These are phyloP conservation scores for Allomyces macrogynus DNA, from an alignment of 192 early-diverging fungal genomes.

Conservation along the genomic window DNA sequence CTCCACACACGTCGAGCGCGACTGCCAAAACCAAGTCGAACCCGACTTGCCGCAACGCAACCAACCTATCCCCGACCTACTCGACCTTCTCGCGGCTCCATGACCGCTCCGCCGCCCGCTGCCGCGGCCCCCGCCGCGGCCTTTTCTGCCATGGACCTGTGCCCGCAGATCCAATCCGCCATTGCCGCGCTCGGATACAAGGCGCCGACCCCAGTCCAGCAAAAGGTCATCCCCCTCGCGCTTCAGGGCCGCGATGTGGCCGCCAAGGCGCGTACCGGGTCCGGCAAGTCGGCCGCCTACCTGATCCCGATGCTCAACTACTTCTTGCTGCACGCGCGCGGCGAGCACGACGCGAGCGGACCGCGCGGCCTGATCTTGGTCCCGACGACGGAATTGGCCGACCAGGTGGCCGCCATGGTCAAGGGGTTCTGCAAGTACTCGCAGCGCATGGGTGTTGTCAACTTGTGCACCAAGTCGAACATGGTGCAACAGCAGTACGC, in stretches of 20 bases:
- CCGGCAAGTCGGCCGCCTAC: slow-evolving; percentile 94
- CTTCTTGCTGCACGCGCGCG: background rate
- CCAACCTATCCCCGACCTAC: too few relatives aligned
- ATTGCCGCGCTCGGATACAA: background rate
- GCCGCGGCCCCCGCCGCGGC: background rate
- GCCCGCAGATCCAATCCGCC: background rate
- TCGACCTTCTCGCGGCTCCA: too few relatives aligned
- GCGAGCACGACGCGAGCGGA: slow-evolving; percentile 9
- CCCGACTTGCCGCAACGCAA: too few relatives aligned
- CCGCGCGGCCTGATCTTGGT: slow-evolving; percentile 61
- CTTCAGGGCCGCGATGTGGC: slow-evolving; percentile 83
- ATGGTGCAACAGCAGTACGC: slow-evolving; percentile 32
- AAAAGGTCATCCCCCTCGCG: slow-evolving; percentile 70
- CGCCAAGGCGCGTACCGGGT: slow-evolving; percentile 79
- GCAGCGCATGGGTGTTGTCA: slow-evolving; percentile 36
- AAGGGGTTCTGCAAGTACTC: slow-evolving; percentile 52
- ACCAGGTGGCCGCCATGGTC: slow-evolving; percentile 64
- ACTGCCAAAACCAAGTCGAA: too few relatives aligned
- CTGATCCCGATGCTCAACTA: background rate
- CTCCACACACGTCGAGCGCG: too few relatives aligned
- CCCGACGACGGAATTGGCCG: slow-evolving; percentile 85
- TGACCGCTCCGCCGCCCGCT: too few relatives aligned
- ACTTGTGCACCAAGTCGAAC: slow-evolving; percentile 36
- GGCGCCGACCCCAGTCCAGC: slow-evolving; percentile 71
- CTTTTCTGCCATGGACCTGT: background rate